Conservation (phyloP, 2,329 filamentous ascomycete species). For the Apiospora hydei region DNA sequence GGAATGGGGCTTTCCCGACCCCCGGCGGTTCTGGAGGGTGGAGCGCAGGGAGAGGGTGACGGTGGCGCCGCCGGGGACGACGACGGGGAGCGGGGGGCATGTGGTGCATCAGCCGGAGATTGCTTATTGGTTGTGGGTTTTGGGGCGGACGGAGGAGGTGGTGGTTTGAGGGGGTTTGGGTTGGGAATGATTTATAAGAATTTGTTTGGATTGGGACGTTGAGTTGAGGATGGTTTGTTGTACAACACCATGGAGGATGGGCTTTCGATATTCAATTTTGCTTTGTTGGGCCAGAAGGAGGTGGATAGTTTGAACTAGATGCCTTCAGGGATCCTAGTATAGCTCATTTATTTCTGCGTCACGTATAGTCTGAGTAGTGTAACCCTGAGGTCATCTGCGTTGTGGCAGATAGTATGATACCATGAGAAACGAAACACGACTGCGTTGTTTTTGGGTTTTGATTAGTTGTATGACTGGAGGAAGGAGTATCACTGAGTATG, state of each 20-base stretch:
- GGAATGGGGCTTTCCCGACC: slow-evolving; percentile 17
- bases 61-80: not conserved
- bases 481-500: too few relatives aligned
- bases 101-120: slow-evolving; percentile 22
- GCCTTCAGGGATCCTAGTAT: too few relatives aligned
- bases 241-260: too few relatives aligned
- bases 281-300: too few relatives aligned
- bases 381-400: too few relatives aligned
- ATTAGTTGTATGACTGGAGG: not conserved
- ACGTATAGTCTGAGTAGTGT: not conserved
- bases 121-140: slow-evolving; percentile 24
- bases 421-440: not conserved
- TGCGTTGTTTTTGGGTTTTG: not conserved
- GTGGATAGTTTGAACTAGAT: too few relatives aligned
- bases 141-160: slow-evolving; percentile 6
- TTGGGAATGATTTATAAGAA: not conserved
- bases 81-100: not conserved
- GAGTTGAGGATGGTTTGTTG: too few relatives aligned
- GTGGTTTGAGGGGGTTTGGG: not conserved
- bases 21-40: slow-evolving; percentile 23
- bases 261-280: too few relatives aligned
- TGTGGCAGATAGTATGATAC: too few relatives aligned
- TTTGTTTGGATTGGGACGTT: too few relatives aligned
- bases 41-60: slow-evolving; percentile 19
- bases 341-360: too few relatives aligned